Evolutionary conservation across 176 grass and related monocot genomes (phyloP).

Genomic region (Oryza coarctata): DNA sequence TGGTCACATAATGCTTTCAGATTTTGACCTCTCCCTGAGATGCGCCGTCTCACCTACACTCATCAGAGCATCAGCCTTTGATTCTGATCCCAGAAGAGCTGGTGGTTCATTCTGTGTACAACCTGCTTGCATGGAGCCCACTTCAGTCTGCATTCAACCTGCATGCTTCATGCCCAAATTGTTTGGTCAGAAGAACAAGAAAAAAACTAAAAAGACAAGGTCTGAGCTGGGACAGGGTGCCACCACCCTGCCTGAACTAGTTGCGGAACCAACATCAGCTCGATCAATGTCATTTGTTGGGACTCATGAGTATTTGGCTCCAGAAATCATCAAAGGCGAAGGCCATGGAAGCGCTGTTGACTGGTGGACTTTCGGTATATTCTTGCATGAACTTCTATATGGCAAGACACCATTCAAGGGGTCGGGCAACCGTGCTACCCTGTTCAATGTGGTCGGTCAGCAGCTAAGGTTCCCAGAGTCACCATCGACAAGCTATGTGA

Average conservation of each 20-base stretch:
- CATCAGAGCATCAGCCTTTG: constrained; percentile 60
- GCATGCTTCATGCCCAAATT: constrained; percentile 81
- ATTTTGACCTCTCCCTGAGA: constrained; percentile 90
- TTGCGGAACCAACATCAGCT: constrained; percentile 77
- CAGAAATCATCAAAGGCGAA: constrained; percentile 95
- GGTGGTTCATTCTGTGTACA: constrained; percentile 81
- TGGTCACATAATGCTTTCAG: constrained; percentile 98
- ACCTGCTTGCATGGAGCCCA: constrained; percentile 80
- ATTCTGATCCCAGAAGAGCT: constrained; percentile 53
- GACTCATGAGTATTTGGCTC: constrained; percentile 88
- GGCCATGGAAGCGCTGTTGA: constrained; percentile 95
- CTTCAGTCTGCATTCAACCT: constrained; percentile 82
- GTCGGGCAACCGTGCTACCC: constrained; percentile 77
- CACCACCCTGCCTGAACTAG: constrained; percentile 61
- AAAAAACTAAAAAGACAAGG: constrained; percentile 60
- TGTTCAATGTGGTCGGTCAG: constrained; percentile 94
- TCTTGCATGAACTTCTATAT: constrained; percentile 79
- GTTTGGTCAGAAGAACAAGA: constrained; percentile 76
- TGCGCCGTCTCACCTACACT: constrained; percentile 83
- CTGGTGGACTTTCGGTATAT: constrained; percentile 98
- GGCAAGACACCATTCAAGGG: constrained; percentile 99
- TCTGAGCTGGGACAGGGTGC: constrained; percentile 49
- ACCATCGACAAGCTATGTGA: constrained; percentile 65
- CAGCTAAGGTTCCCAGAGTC: constrained; percentile 82
- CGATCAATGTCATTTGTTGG: constrained; percentile 96